phyloP scores from a whole-genome alignment of 768 basidiomycete genomes.

The Phanerochaete carnosa region DNA sequence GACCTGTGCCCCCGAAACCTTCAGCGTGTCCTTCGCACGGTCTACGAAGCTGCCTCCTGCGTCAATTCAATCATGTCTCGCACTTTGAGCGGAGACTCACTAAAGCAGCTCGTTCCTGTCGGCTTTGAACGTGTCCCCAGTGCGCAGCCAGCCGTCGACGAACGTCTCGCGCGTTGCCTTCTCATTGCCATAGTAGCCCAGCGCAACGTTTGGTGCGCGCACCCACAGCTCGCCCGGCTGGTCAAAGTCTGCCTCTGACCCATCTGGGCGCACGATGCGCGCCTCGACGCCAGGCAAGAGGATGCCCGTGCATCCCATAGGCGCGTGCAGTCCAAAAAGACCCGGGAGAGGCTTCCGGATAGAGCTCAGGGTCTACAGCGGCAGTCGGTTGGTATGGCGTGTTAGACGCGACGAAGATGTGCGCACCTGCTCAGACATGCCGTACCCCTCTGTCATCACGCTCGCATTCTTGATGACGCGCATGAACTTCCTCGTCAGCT shows the following conservation, averaged over 20 bases:
- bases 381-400: neutral
- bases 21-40: conserved; percentile 80
- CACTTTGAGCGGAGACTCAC: conserved; percentile 36
- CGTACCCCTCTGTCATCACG: conserved; percentile 44
- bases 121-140: conserved; percentile 67
- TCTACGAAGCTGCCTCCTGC: conserved; percentile 57
- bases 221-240: conserved; percentile 71
- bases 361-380: conserved; percentile 51
- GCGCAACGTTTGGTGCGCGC: conserved; percentile 48
- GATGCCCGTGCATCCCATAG: conserved; percentile 50
- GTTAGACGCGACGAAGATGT: neutral
- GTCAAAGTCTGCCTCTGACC: conserved; percentile 45
- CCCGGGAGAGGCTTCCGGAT: conserved; percentile 43
- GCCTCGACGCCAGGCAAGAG: conserved; percentile 64
- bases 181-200: conserved; percentile 74
- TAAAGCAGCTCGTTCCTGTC: conserved; percentile 62
- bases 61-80: neutral
- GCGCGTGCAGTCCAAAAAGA: conserved; percentile 36
- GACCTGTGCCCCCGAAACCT: conserved; percentile 77
- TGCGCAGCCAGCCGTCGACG: conserved; percentile 64
- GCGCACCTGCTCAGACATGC: conserved; percentile 31
- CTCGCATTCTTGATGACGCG: conserved; percentile 21
- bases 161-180: conserved; percentile 67
- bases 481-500: conserved; percentile 3
- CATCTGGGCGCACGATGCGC: conserved; percentile 57